A percentile compares a stretch with the other conserved stretches of the same genome.
Evolutionary conservation across 1,284 basidiomycete genomes (phyloP).

Genomic region (Trichosporon ovoides): DNA sequence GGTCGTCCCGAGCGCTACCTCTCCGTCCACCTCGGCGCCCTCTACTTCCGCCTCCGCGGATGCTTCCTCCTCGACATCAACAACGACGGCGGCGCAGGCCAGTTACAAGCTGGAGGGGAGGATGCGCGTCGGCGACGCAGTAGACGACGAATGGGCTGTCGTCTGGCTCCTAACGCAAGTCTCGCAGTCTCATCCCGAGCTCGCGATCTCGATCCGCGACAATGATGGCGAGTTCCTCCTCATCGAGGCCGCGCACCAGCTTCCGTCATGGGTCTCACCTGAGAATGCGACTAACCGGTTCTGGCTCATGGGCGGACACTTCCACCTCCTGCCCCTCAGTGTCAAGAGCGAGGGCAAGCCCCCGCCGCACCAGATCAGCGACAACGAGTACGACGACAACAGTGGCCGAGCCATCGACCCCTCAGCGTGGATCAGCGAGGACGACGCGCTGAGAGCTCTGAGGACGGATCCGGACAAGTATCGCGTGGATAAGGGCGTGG

Average conservation of each 20-base stretch:
- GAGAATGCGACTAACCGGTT: slow-evolving; percentile 89
- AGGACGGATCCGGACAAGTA: slow-evolving; percentile 30
- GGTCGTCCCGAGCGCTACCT: slow-evolving; percentile 53
- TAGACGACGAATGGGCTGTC: slow-evolving; percentile 93
- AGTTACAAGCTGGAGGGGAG: slow-evolving; percentile 58
- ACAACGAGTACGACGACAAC: slow-evolving; percentile 54
- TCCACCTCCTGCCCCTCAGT: slow-evolving; percentile 79
- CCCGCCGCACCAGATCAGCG: slow-evolving; percentile 54
- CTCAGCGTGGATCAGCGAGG: slow-evolving; percentile 56
- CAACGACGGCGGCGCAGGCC: neutral
- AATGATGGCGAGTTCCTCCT: slow-evolving; percentile 93
- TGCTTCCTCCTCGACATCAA: slow-evolving; percentile 7
- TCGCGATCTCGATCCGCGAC: slow-evolving; percentile 71
- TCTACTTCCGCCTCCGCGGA: neutral
- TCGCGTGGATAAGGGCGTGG: slow-evolving; percentile 57
- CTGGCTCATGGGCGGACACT: slow-evolving; percentile 75
- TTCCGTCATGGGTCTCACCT: slow-evolving; percentile 88
- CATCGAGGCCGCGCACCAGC: slow-evolving; percentile 87
- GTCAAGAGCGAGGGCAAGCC: slow-evolving; percentile 63
- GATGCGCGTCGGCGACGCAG: slow-evolving; percentile 83
- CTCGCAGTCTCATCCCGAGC: slow-evolving; percentile 67
- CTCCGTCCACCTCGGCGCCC: too few relatives aligned
- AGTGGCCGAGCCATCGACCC: slow-evolving; percentile 51
- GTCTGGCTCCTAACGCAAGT: slow-evolving; percentile 81
- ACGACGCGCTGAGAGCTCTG: slow-evolving; percentile 65